phyloP scores from a whole-genome alignment of 495 filamentous ascomycete genomes.

The Pseudevernia furfuracea region DNA sequence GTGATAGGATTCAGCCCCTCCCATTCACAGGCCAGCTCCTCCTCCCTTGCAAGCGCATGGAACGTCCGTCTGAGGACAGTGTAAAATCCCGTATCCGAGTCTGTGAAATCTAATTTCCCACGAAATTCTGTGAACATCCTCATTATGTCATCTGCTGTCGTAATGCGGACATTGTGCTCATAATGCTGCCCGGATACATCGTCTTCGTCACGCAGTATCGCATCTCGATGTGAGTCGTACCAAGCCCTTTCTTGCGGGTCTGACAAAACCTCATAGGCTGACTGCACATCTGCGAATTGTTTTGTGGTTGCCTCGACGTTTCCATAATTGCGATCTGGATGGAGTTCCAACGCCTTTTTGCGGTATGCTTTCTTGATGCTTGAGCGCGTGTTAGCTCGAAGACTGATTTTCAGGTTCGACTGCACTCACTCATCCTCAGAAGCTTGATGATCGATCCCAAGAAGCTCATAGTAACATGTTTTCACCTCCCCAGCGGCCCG shows the following conservation, averaged over 20 bases:
- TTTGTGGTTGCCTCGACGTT: constrained; percentile 74
- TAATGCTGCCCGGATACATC: constrained; percentile 40
- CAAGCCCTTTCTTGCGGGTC: constrained; percentile 93
- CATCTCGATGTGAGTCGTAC: constrained; percentile 92
- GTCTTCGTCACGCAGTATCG: constrained; percentile 59
- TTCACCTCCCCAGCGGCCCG: constrained; percentile 40
- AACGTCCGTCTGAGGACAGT: constrained; percentile 67
- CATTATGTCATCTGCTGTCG: constrained; percentile 69
- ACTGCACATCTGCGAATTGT: constrained; percentile 83
- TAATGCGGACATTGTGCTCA: constrained; percentile 58
- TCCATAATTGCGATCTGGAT: constrained; percentile 90
- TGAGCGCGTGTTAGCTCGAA: constrained; percentile 7
- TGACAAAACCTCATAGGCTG: constrained; percentile 89
- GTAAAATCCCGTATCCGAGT: constrained; percentile 75
- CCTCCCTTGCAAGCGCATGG: constrained; percentile 71
- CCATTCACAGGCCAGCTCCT: constrained; percentile 63
- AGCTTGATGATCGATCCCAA: constrained; percentile 63
- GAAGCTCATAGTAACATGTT: constrained; percentile 86
- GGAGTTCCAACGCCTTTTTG: constrained; percentile 81
- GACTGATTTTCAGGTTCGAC: background rate
- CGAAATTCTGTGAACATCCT: constrained; percentile 67
- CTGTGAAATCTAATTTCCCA: constrained; percentile 65
- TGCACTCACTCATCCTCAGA: constrained; percentile 72
- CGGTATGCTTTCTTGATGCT: constrained; percentile 94
- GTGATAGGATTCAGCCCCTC: constrained; percentile 48